Evolutionary conservation across 768 basidiomycete genomes (phyloP), one percentile per base, ranked within the genome.

Genomic region (Phylloporus scabripes): DNA sequence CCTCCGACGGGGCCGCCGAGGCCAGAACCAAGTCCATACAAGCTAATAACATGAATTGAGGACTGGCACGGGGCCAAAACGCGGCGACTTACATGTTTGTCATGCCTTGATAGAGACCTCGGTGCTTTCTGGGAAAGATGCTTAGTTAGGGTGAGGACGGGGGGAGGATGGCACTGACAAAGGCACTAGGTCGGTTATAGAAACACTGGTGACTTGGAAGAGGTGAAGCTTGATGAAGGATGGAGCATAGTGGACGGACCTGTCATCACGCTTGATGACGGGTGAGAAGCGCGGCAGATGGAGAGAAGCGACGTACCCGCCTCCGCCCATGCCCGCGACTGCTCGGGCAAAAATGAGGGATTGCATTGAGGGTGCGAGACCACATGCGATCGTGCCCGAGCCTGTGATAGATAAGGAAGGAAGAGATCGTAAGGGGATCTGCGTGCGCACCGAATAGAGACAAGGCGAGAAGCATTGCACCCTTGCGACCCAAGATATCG

Each of bases 41-140:
- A 65, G 67, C 89, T 92, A 59, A 56, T 36, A 49, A 2, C 45
- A 50, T 36, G 6, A 7, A 17, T 51, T 7, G 55, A 53, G 41
- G 49, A 48, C 45, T 36, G 60, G 49, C n/a, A 20, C 42, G 42
- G 41, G 31, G 37, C 6, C 14, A 37, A 23, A 37, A 36, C 40
- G 37, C 24, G 47, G 7, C 2, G 29, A 63, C 80, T 57, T 72
- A 91, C 89, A 92, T 80, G 62, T 92, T 92, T 29, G 86, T 83
- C 74, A 92, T 76, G 48, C 93, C 93, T 66, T 98, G 95, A 61
- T 92, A 95, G 8, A 95, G 68, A 2, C 92, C 94, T 46, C 94
- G 78, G 52, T 90, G 83, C 62, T 86, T 85, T 59, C 89, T 92
- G 60, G 26, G 26, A 33, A 34, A 45, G 31, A 40, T 17, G 34